Conservation (phyloP, 2,329 filamentous ascomycete genomes). For the Scytalidium lignicola region DNA sequence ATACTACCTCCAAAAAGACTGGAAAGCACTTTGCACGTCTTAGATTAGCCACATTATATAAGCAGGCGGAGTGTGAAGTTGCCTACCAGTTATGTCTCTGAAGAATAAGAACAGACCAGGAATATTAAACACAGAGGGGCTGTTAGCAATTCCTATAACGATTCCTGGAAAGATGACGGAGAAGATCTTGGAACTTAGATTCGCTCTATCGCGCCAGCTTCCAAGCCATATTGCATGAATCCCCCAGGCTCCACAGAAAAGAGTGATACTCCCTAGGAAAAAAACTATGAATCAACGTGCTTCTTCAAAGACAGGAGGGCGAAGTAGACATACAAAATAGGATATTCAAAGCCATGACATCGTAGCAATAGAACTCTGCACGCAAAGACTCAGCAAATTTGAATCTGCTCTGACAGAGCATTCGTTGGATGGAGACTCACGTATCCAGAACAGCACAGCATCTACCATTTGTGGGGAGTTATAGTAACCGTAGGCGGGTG, state of each 20-base stretch:
- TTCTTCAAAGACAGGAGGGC: background rate
- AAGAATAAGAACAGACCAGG: slow-evolving; percentile 29
- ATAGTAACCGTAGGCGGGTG: slow-evolving; percentile 37
- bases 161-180: slow-evolving; percentile 32
- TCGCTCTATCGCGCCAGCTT: slow-evolving; percentile 20
- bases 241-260: slow-evolving; percentile 32
- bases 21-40: slow-evolving; percentile 30
- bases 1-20: slow-evolving; percentile 32
- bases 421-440: slow-evolving; percentile 29
- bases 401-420: background rate
- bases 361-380: slow-evolving; percentile 45
- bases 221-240: slow-evolving; percentile 23
- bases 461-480: slow-evolving; percentile 37
- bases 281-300: slow-evolving; percentile 1
- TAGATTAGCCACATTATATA: background rate
- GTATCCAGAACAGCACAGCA: slow-evolving; percentile 41
- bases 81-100: slow-evolving; percentile 34
- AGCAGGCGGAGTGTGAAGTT: background rate
- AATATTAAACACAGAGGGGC: slow-evolving; percentile 23
- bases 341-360: slow-evolving; percentile 41
- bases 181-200: slow-evolving; percentile 28
- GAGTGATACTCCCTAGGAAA: slow-evolving; percentile 29
- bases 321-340: slow-evolving; percentile 33
- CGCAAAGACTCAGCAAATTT: slow-evolving; percentile 8
- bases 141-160: slow-evolving; percentile 29